Base-by-base conservation (phyloP, 2,329 filamentous ascomycete species). In the Ophiocordyceps camponoti-leonardi region DNA sequence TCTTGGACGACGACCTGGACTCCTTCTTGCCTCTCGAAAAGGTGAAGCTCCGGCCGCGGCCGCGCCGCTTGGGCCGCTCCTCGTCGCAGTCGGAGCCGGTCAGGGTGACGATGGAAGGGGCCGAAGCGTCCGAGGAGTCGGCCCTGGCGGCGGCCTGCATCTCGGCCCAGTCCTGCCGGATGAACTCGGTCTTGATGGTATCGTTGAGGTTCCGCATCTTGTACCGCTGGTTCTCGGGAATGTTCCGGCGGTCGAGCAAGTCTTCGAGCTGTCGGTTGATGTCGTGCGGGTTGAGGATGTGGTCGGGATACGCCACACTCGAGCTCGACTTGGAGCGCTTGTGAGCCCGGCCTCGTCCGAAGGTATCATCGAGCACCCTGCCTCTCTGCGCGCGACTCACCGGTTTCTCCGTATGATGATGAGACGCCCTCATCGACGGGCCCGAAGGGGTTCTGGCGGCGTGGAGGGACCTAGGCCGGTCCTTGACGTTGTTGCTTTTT, bases 151-250 rank as follows among this genome's bases (percentile, higher is more conserved):
- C 65, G 45, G 72, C 70, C 60, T 69, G 67, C 62, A 72, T 79
- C 59, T 83, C 82, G 7, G 76, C 77, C 70, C 84, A 86, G 59
- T 95, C 85, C 60, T 94, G 88, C 45, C 82, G 81, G 54, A 96
- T 87, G 55, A 98, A 93, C 58, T 96, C 88, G 58, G 87, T 85
- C 65, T 98, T 98, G 67, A 96, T 88, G 33, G 84, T 83, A 51
- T 86, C 75, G 50, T 85, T 86, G 49, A 98, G 68, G 47, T 81
- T 88, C 42, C 90, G 77, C 87, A 98, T 95, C 66, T 93, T 93
- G 61, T 90, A 86, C 46, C 90, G 75, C 70, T 94, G 87, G 51
- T 94, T 84, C 56, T 93, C 85, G 3, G 90, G 88, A 46, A 96
- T 94, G 56, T 96, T 94, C 51, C 90, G 77, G 18, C 88, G 79